Evolutionary conservation across 768 basidiomycete genomes (phyloP), one percentile per base, ranked within the genome.

Genomic region (Lyophyllum atratum): DNA sequence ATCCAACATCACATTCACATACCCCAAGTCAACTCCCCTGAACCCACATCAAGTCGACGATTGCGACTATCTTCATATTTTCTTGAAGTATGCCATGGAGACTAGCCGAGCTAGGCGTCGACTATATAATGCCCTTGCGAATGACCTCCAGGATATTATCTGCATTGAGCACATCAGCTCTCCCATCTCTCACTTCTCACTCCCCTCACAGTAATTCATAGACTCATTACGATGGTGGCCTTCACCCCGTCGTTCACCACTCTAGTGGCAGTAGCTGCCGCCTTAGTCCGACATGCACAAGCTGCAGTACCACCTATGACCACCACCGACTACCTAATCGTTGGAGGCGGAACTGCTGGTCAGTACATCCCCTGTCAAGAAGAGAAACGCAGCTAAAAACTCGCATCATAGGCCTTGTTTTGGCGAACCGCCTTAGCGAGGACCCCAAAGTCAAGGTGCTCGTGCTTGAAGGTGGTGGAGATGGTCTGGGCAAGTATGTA

Each of bases 391-490:
- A 37, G 2, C 43, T 44, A 19, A 44, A 4, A 4, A 44, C 7
- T 19, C 7, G 7, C 11, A 25, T 9, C 43, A 12, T 37, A 50
- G 49, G 49, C 8, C 49, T 50, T 39, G 34, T 37, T 9, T 37
- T 37, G 34, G 34, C 34, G 3, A 37, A 37, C 34, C 34, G 34
- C 12, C 34, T 50, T 5, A 50, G 17, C 14, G 49, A 50, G 21
- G 49, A 50, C 49, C 49, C 49, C 10, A 50, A 50, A 4, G 31
- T 50, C 33, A 37, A 31, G 3, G 29, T 50, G 19, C 33, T 37
- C 11, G 49, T 50, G 22, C 33, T 50, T 11, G 49, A 50, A 50
- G 49, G 31, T 37, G 49, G 49, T 33, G 49, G 49, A 4, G 49
- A 50, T 12, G 49, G 49, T 24, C 49, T 50, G 19, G 49, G 49